Evolutionary conservation across 73 alveolate species (phyloP).

Genomic region (Tetrahymena borealis): DNA sequence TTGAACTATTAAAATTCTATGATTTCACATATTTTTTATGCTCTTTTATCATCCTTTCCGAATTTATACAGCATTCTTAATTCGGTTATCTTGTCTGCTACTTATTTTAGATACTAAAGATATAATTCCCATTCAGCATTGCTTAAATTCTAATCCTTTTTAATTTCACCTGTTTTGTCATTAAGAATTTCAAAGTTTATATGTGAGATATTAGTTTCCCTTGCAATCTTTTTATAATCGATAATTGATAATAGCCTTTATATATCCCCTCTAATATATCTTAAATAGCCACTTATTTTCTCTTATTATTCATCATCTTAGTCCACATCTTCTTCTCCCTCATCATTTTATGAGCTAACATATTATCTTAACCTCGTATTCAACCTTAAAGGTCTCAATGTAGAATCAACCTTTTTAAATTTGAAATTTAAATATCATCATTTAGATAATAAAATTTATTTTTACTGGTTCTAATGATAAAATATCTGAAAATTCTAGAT

Average conservation of each 20-base stretch:
- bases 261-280: background rate
- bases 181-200: background rate
- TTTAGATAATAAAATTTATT: background rate
- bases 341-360: background rate
- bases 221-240: background rate
- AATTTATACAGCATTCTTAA: background rate
- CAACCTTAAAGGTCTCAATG: conserved; percentile 27
- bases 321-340: background rate
- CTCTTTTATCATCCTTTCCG: background rate
- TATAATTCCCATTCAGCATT: background rate
- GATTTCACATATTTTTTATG: background rate
- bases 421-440: background rate
- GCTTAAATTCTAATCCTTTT: background rate
- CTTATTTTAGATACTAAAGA: background rate
- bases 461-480: conserved; percentile 27
- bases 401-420: conserved; percentile 9
- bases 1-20: background rate
- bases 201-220: background rate
- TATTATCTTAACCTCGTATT: conserved; percentile 16
- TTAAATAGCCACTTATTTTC: background rate
- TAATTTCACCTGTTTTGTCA: background rate
- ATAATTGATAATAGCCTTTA: background rate
- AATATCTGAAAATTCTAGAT: conserved; percentile 32
- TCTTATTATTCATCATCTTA: background rate
- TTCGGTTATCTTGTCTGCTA: background rate